Conservation (phyloP, 306 rosid species). For the Benincasa hispida region DNA sequence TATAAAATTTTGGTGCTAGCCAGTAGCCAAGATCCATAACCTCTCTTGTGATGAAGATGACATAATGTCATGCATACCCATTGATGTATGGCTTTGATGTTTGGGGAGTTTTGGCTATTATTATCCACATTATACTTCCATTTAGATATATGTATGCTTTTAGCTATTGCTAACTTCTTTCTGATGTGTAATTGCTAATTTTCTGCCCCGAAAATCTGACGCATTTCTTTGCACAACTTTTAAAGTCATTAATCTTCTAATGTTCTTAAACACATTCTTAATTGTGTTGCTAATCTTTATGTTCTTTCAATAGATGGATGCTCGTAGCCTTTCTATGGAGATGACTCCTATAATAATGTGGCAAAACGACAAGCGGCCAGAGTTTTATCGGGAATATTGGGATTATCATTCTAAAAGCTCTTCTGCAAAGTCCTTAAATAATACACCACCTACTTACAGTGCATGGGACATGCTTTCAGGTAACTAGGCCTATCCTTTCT, state of each 20-base stretch:
- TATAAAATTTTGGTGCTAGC: not conserved
- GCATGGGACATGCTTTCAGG: slow-evolving; percentile 86
- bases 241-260: slow-evolving; percentile 8
- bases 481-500: not conserved
- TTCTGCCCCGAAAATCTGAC: not conserved
- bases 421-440: slow-evolving; percentile 43
- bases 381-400: slow-evolving; percentile 55
- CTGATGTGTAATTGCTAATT: not conserved
- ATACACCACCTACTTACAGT: slow-evolving; percentile 30
- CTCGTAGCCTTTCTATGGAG: slow-evolving; percentile 77
- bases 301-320: slow-evolving; percentile 54
- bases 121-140: not conserved
- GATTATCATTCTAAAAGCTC: slow-evolving; percentile 37
- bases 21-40: not conserved
- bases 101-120: not conserved
- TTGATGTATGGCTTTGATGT: not conserved
- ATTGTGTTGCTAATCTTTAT: not conserved
- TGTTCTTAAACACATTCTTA: not conserved
- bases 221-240: slow-evolving; percentile 5
- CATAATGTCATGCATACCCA: not conserved
- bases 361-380: slow-evolving; percentile 56
- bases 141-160: not conserved
- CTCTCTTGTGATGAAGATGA: not conserved
- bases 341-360: slow-evolving; percentile 86
- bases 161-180: not conserved